Percentiles rank a stretch among this genome's conserved stretches.
phyloP scores from a whole-genome alignment of 345 rosid species.

The Lepidium africanum region DNA sequence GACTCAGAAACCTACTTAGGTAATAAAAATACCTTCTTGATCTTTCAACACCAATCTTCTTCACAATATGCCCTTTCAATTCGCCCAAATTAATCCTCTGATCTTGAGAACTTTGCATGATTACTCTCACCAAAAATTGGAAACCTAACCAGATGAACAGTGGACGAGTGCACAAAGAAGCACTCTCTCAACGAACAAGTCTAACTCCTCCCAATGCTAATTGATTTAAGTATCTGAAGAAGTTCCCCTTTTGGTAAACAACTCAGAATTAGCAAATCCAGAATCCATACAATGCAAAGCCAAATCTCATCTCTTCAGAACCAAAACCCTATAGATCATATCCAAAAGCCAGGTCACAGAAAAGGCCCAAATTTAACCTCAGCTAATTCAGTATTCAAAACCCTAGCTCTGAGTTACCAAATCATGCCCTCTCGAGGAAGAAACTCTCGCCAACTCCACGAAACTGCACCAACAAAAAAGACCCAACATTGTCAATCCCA shows the following conservation, averaged over 20 bases:
- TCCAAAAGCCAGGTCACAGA: conserved; percentile 27
- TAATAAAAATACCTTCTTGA: conserved; percentile 67
- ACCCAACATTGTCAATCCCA: conserved; percentile 27
- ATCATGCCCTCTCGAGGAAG: conserved; percentile 15
- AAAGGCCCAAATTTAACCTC: conserved; percentile 24
- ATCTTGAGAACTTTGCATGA: conserved; percentile 81
- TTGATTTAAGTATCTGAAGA: conserved; percentile 28
- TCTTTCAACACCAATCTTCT: conserved; percentile 80
- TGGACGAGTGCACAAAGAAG: conserved; percentile 15
- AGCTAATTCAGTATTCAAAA: conserved; percentile 33
- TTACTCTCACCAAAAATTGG: conserved; percentile 10
- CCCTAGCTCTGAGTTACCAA: conserved; percentile 52
- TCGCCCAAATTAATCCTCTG: conserved; percentile 79
- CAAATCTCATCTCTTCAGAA: conserved; percentile 47
- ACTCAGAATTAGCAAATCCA: conserved; percentile 18
- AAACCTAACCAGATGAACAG: background rate
- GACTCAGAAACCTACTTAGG: conserved; percentile 71
- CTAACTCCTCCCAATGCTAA: conserved; percentile 3
- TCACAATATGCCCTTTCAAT: conserved; percentile 63
- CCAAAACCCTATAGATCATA: conserved; percentile 73
- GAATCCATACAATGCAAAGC: conserved; percentile 52
- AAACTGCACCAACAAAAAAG: conserved; percentile 39
- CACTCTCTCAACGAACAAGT: conserved; percentile 30
- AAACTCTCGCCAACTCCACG: conserved; percentile 29
- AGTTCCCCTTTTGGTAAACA: background rate